Evolutionary conservation across 495 filamentous ascomycete species (phyloP), one percentile per base, ranked within the genome.

Genomic region (Massariosphaeria phaeospora): DNA sequence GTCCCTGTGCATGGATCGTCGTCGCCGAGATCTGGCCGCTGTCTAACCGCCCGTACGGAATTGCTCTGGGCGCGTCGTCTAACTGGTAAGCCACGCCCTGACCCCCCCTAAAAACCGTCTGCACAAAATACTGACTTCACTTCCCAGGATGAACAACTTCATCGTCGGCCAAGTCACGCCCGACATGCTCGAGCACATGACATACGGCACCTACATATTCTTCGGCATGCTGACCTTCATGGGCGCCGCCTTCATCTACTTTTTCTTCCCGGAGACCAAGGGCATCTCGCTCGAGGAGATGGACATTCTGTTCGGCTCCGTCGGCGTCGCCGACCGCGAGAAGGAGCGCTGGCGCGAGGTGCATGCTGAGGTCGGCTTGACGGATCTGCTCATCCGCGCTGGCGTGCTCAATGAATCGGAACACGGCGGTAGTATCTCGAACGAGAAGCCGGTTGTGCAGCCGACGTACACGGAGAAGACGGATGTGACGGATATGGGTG

Each of bases 1-100:
- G 83, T 33, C 63, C 66, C 34, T 84, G 82, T 63, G 75, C 82
- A 7, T 89, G 85, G 87, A 74, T 73, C 54, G 59, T 74, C 59
- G 76, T 88, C 34, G 78, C 83, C 15, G 85, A 91, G 67, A 81
- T 89, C 55, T 91, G 83, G 84, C 86, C 86, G 1, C 69, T 90
- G 8, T 83, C 79, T 59, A 83, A 82, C 46, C 79, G 85, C 25
- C 77, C 85, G 17, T 86, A 86, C 62, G 85, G 86, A 56, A 86
- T 87, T 41, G 77, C 85, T 0, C 72, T 91, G 2, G 84, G 83
- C 20, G 85, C 84, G 9, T 80, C 73, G 13, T 63, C 55, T 26
- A 70, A 75, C 62, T 70, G 73, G 69, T 74, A 53, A 60, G 66
- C 48, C 44, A 30, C 27, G n/a, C n/a, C n/a, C 15, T 40, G 33